Evolutionary conservation across 768 basidiomycete species (phyloP).

Genomic region (Suillus cothurnatus): DNA sequence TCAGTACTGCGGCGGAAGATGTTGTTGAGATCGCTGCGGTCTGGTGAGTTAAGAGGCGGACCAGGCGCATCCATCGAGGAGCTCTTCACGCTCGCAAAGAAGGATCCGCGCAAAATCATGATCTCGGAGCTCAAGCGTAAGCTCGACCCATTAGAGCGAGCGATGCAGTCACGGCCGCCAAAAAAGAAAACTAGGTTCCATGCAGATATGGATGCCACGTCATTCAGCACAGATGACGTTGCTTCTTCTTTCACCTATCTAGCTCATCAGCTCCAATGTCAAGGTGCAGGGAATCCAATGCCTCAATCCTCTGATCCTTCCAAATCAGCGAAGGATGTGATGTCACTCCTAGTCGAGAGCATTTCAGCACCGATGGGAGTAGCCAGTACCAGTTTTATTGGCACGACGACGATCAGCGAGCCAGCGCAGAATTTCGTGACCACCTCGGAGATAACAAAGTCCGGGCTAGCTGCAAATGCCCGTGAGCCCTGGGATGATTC

Average conservation of each 20-base stretch:
- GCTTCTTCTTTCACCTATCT: not conserved
- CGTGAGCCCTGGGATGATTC: not conserved
- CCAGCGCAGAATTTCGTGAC: not conserved
- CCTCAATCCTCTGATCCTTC: not conserved
- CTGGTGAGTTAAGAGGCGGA: not conserved
- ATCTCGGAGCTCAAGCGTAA: not conserved
- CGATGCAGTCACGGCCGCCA: not conserved
- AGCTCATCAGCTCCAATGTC: not conserved
- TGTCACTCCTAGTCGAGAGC: not conserved
- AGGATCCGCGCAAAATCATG: not conserved
- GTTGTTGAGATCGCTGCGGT: not conserved
- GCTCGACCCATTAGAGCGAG: not conserved
- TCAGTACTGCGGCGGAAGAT: not conserved
- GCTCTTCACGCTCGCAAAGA: not conserved
- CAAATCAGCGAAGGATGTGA: not conserved
- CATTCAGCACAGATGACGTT: not conserved
- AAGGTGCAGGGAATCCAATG: not conserved
- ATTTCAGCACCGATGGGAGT: not conserved
- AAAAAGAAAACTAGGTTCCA: not conserved
- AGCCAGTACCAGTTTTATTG: not conserved
- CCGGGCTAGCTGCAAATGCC: not conserved
- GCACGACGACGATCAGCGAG: not conserved
- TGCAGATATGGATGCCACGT: not conserved
- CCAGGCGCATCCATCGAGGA: not conserved
- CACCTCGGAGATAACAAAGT: not conserved